Conservation (phyloP, 768 basidiomycete species). For the Mycena indigotica region DNA sequence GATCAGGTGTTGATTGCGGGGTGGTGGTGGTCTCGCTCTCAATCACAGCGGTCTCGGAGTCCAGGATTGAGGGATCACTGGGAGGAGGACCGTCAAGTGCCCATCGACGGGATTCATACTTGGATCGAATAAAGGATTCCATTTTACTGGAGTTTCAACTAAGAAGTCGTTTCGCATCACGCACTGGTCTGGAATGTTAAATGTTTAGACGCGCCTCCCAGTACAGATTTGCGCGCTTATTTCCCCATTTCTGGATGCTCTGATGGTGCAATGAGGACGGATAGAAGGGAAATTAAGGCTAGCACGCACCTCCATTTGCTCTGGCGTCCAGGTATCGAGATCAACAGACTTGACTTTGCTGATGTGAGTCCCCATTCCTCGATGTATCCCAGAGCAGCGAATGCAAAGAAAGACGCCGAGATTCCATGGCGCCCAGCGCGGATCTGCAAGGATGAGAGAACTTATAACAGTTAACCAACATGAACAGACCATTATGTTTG, state of each 20-base stretch:
- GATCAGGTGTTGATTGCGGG: constrained; percentile 27
- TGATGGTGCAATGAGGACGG: constrained; percentile 38
- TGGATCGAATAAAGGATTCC: constrained; percentile 95
- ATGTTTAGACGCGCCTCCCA: constrained; percentile 96
- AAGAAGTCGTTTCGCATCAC: constrained; percentile 40
- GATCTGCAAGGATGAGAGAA: constrained; percentile 56
- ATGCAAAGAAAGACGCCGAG: constrained; percentile 95
- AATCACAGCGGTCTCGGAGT: constrained; percentile 39
- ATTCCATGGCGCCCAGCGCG: constrained; percentile 98
- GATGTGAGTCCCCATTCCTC: constrained; percentile 98
- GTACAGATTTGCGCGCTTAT: constrained; percentile 87
- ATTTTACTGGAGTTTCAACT: constrained; percentile 70
- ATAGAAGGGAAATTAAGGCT: neutral
- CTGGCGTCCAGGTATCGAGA: constrained; percentile 95
- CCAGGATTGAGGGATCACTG: constrained; percentile 76
- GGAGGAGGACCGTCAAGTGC: constrained; percentile 89
- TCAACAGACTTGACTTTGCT: constrained; percentile 97
- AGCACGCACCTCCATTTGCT: constrained; percentile 85
- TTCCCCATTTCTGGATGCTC: constrained; percentile 90
- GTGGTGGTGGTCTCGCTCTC: constrained; percentile 32
- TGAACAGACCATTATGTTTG: constrained; percentile 82
- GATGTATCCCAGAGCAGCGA: constrained; percentile 95
- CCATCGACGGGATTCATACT: constrained; percentile 94
- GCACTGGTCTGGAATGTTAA: constrained; percentile 93
- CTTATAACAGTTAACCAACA: constrained; percentile 7